Evolutionary conservation across 1,139 yeast species (phyloP).

Genomic region (Casaregolazyma lundiana): DNA sequence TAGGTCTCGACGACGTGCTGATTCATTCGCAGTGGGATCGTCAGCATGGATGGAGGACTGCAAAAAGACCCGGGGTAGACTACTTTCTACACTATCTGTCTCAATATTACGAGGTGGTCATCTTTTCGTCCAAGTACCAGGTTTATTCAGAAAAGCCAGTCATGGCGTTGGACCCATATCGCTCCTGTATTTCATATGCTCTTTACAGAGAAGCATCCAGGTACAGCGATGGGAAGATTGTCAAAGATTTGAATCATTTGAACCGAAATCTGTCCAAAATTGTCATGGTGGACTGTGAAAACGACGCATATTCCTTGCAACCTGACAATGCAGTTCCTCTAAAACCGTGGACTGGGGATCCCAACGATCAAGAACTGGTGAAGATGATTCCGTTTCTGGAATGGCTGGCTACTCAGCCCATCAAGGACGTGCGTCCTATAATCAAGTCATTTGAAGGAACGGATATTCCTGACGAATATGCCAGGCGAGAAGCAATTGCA

Average conservation of each 20-base stretch:
- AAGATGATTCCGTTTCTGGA: constrained; percentile 87
- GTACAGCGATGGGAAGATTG: constrained; percentile 74
- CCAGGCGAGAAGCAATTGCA: constrained; percentile 67
- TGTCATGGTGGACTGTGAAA: constrained; percentile 72
- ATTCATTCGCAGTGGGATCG: constrained; percentile 92
- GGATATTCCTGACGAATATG: constrained; percentile 74
- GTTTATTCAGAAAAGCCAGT: constrained; percentile 82
- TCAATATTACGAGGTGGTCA: constrained; percentile 91
- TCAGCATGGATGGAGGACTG: constrained; percentile 96
- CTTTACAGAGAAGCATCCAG: constrained; percentile 88
- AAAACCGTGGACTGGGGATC: constrained; percentile 79
- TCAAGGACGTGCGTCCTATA: constrained; percentile 86
- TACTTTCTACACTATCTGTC: constrained; percentile 92
- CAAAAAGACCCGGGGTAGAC: constrained; percentile 97
- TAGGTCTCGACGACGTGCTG: constrained; percentile 83
- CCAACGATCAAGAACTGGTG: constrained; percentile 71
- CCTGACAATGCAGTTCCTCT: constrained; percentile 88
- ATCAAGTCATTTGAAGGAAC: constrained; percentile 63
- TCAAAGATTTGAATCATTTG: constrained; percentile 75
- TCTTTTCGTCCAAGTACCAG: constrained; percentile 81
- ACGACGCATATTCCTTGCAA: constrained; percentile 70
- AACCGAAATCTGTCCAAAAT: constrained; percentile 87
- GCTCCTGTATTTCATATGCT: constrained; percentile 82
- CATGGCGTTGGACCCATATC: constrained; percentile 86
- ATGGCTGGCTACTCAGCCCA: constrained; percentile 87